Evolutionary conservation across 1,139 yeast species (phyloP), one percentile per base, ranked within the genome.

Genomic region (Geotrichum citri-aurantii): DNA sequence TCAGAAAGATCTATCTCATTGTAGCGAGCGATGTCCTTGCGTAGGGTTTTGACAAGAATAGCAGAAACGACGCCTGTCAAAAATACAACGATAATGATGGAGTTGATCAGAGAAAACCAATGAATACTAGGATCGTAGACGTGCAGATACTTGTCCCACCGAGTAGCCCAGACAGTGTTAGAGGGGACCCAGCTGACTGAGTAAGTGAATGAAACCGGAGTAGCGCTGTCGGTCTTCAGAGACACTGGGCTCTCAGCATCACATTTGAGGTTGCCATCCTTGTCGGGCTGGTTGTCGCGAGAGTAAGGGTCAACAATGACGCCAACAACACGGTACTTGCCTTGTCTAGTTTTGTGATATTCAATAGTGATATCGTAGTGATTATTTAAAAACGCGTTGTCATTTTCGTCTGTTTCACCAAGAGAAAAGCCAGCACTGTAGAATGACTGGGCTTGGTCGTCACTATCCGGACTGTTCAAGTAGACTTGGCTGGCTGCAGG

Each of bases 101-200:
- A 90, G 74, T 91, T 90, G 66, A 90, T 76, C 65, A 93, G 81
- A 1, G 97, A 89, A 70, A 90, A 88, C 99, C 98, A 92, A 75
- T 93, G 98, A 66, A 93, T 87, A 71, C 87, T 86, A 58, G 97
- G 95, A 71, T 90, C 96, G 70, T 85, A 87, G 44, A 88, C 95
- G 68, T 90, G 96, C 68, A 93, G 80, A 71, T 93, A 93, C 73
- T 90, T 89, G 73, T 93, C 99, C 99, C 99, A 93, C 76, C 99
- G 85, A 1, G 98, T 93, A 37, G 98, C 98, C 99, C 98, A 93
- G 11, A 86, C 84, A 14, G 95, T 88, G 14, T 76, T 77, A 17
- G 95, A 86, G 60, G 81, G 80, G 33, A 75, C 72, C 79, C 93
- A 93, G 42, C 72, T 74, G 37, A 86, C 86, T 2, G 87, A 82